Evolutionary conservation across 177 flowering plant species (phyloP), one percentile per base, ranked within the genome.

Genomic region (Vitis hybrid): DNA sequence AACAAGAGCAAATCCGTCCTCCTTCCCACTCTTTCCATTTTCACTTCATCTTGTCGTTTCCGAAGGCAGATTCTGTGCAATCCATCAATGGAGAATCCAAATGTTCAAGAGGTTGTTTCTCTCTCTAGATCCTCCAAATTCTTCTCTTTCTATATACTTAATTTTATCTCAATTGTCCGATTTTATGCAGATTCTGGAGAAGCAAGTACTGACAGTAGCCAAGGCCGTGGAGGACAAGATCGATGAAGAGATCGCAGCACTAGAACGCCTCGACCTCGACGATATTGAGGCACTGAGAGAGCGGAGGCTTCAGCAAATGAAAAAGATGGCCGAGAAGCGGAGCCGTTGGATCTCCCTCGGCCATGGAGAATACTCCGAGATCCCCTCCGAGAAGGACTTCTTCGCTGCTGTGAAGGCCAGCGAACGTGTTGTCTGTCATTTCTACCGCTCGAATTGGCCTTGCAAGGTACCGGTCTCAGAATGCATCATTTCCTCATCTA

Each of bases 371-470:
- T 94, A 92, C 80, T 68, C 92, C 18, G 99, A 94, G 87, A 83
- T 94, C 65, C 88, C 74, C 45, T 67, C 80, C 61, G 99, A 94
- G 85, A 94, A 94, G 82, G 99, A 94, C n/a, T 94, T 94, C 82
- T 94, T 94, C 75, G 21, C 93, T 10, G 82, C 65, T 48, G 99
- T 91, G 45, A 93, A 94, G 76, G 97, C 98, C 68, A 94, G 99
- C 29, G 98, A 94, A 9, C 94, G 99, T 39, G 99, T 93, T n/a
- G 97, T 93, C 69, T 94, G 99, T 79, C 99, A 95, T 73, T 95
- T 95, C 80, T 95, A 93, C 72, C 93, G 99, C 21, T 94, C 93
- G 18, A 95, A 95, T 75, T 93, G 99, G 99, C 99, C 99, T 62
- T 95, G 97, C 86, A 95, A 95, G 94, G 99, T 94, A 72, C 48